Conservation (phyloP, 2,329 filamentous ascomycete genomes). For the Pseudopithomyces maydicus region DNA sequence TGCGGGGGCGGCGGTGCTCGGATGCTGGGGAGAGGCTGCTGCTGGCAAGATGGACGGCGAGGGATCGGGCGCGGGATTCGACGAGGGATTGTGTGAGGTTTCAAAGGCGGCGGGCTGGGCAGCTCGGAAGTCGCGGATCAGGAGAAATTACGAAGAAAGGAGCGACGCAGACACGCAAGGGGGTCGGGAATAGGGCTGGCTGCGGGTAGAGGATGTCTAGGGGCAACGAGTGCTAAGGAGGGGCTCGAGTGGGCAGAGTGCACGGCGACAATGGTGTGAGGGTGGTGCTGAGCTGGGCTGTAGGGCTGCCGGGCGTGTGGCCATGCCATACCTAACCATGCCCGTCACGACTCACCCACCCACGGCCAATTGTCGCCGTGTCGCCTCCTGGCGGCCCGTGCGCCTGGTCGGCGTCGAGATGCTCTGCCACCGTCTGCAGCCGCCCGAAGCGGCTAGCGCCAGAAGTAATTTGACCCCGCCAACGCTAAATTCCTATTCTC, state of each 20-base stretch:
- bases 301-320: too few relatives aligned
- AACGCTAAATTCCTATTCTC: constrained; percentile 20
- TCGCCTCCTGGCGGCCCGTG: neutral
- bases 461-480: constrained; percentile 34
- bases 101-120: neutral
- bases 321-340: neutral
- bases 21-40: constrained; percentile 11
- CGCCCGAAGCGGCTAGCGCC: constrained; percentile 12
- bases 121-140: constrained; percentile 5
- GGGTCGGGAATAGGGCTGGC: neutral
- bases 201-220: neutral
- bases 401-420: constrained; percentile 6
- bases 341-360: neutral
- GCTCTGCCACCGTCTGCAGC: neutral
- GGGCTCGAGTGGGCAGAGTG: constrained; percentile 40
- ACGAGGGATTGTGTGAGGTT: neutral
- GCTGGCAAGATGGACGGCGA: too few relatives aligned
- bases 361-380: constrained; percentile 5
- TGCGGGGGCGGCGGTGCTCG: constrained; percentile 19
- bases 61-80: too few relatives aligned
- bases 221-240: constrained; percentile 29
- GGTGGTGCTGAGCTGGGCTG: too few relatives aligned
- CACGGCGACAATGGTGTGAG: constrained; percentile 33
- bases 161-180: constrained; percentile 14
- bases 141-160: constrained; percentile 10